Percentiles rank a stretch among this genome's conserved stretches.
phyloP scores from a whole-genome alignment of 805 yeast genomes.

The Limtongozyma cylindracea region DNA sequence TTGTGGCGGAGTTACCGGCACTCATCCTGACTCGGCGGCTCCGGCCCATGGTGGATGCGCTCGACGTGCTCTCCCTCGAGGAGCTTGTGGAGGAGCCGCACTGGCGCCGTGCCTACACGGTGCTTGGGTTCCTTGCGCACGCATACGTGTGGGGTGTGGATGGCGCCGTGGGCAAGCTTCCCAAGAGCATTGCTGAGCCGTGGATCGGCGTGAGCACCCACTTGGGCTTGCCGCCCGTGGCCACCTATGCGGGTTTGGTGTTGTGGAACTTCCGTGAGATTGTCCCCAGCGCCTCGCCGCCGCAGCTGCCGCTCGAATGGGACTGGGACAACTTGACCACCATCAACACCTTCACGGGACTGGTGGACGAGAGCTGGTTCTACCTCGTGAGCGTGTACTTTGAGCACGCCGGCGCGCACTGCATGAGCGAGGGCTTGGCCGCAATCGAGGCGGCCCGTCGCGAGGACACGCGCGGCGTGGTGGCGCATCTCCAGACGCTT shows the following conservation, averaged over 20 bases:
- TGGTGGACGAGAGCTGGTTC: conserved; percentile 85
- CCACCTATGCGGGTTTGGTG: conserved; percentile 70
- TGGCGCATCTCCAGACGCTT: conserved; percentile 24
- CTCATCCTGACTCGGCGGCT: conserved; percentile 40
- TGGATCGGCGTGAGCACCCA: conserved; percentile 27
- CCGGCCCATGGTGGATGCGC: conserved; percentile 31
- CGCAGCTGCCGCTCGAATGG: conserved; percentile 5
- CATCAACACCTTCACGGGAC: conserved; percentile 69
- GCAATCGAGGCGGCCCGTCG: conserved; percentile 32
- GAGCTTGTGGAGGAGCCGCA: conserved; percentile 25
- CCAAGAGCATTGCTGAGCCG: conserved; percentile 47
- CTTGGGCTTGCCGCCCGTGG: conserved; percentile 62
- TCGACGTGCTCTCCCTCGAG: conserved; percentile 30
- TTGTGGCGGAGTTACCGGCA: conserved; percentile 45
- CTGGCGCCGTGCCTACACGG: conserved; percentile 67
- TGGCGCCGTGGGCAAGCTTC: conserved; percentile 33
- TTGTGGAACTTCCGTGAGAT: conserved; percentile 69
- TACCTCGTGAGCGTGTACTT: conserved; percentile 72
- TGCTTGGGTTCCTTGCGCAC: conserved; percentile 60
- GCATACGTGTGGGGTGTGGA: conserved; percentile 78
- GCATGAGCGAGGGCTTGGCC: conserved; percentile 39
- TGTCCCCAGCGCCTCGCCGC: conserved; percentile 10
- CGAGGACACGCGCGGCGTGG: conserved; percentile 15
- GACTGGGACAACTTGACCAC: conserved; percentile 37
- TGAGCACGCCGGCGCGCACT: conserved; percentile 58